These are phyloP conservation scores for Penicillium hesseltinei DNA, from an alignment of 2,329 filamentous ascomycete genomes.

Conservation along the genomic window DNA sequence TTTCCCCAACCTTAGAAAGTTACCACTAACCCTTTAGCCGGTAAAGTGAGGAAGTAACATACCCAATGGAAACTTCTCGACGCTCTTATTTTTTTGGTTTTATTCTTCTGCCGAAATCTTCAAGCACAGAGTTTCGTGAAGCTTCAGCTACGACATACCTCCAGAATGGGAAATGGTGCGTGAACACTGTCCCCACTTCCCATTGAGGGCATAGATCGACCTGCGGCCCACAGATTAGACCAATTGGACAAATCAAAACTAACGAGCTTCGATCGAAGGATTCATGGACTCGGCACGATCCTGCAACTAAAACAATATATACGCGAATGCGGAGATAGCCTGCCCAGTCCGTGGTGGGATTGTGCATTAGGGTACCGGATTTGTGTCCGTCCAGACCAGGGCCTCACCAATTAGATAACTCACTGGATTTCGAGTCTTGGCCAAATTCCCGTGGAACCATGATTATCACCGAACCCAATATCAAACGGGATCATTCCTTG, in stretches of 20 bases:
- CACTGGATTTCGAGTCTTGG: not conserved
- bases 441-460: not conserved
- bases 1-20: not conserved
- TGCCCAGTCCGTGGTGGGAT: not conserved
- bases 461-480: not conserved
- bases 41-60: constrained; percentile 1
- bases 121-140: not conserved
- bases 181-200: constrained; percentile 3
- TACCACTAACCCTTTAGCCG: not conserved
- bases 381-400: not conserved
- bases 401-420: not conserved
- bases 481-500: not conserved
- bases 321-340: constrained; percentile 5
- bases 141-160: not conserved
- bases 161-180: not conserved
- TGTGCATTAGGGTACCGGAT: not conserved
- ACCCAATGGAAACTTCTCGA: constrained; percentile 20
- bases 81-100: not conserved
- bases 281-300: not conserved
- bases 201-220: constrained; percentile 1
- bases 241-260: not conserved
- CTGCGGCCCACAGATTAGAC: not conserved
- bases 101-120: not conserved
- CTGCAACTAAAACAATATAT: not conserved
- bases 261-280: constrained; percentile 1